Base-by-base conservation (phyloP, 75 land plant species). In the Pseudotsuga menziesii region DNA sequence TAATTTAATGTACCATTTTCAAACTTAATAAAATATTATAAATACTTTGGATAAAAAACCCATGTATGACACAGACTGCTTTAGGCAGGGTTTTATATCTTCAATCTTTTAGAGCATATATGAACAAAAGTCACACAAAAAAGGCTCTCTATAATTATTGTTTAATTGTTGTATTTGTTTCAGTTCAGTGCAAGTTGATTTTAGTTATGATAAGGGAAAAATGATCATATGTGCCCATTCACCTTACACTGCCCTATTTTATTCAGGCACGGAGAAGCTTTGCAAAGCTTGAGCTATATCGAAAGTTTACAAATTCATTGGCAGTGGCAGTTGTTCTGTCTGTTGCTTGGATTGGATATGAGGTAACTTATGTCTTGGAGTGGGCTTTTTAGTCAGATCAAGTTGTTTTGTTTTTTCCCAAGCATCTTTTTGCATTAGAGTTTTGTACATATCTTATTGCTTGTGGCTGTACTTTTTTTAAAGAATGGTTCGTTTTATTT, bases 291-390 rank as follows among this genome's bases (percentile, higher is more conserved):
- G 82, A 80, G 74, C 82, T 80, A 26, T 80, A 80, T 74, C 80
- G 82, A 64, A 79, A 76, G 56, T 79, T 80, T 60, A 80, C 82
- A 54, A 80, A 80, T 59, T 14, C 83, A 8, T 78, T 80, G 82
- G 80, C 82, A 78, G 58, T 79, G 70, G 80, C 66, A 22, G 82
- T 80, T 39, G 67, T 80, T 41, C 36, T 76, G 9, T 80, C 82
- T 32, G 80, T 80, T 79, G 82, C 73, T 25, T 80, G 82, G 82
- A 79, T 80, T 80, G 82, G 82, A 29, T 80, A 78, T 54, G 82
- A 80, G 82, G 82, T 79, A 79, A 77, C 26, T 13, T 27, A 4
- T 27, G 26, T 58, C 29, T 17, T 75, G 62, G 39, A 14, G 19
- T 32, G 69, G 2, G 69, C 6, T 17, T 32, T 64, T 64, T 32